Base-by-base conservation (phyloP, 139 green algal species). In the Chlorella ohadii region DNA sequence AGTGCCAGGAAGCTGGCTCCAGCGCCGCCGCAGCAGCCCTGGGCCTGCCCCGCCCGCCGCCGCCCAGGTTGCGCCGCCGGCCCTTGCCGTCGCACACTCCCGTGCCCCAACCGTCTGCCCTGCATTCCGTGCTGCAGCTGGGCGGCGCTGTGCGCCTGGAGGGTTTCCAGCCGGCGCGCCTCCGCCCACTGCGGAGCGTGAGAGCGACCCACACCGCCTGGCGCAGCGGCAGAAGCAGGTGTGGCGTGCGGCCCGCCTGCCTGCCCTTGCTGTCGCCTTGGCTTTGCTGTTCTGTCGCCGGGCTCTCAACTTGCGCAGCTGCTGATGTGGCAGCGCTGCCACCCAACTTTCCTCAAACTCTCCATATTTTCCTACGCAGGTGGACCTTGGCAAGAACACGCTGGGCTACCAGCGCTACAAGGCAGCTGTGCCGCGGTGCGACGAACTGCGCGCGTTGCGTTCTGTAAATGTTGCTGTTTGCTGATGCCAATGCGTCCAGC, bases 331-430 rank as follows among this genome's bases (percentile, higher is more conserved):
- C 44, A 51, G 6, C 44, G 6, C 44, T 51, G 44, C 44, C 9
- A 16, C 9, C 6, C 44, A 6, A 51, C 44, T 51, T 51, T 6
- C 44, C 11, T 59, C 11, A 11, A 6, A 55, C 44, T 16, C 51
- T 59, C 12, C 15, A 59, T 23, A 59, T 23, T 59, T 22, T 23
- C 6, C 44, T 9, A 13, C 15, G 51, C 51, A 59, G 51, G 91
- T 98, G 25, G 95, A 98, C 84, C 94, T 91, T 36, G 95, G 95
- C 39, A 98, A 98, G 81, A 98, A 98, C 90, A 98, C 95, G 4
- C 72, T 96, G 19, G 95, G 92, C 1, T 98, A 98, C 81, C 86
- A 93, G 79, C 78, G 86, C 5, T 98, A 98, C 87, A 27, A 92
- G 4, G 25, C 93, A 68, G 65, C 84, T 9, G 87, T 97, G 16